phyloP scores from a whole-genome alignment of 352 stramenopile species.

The Elongisporangium anandrum region DNA sequence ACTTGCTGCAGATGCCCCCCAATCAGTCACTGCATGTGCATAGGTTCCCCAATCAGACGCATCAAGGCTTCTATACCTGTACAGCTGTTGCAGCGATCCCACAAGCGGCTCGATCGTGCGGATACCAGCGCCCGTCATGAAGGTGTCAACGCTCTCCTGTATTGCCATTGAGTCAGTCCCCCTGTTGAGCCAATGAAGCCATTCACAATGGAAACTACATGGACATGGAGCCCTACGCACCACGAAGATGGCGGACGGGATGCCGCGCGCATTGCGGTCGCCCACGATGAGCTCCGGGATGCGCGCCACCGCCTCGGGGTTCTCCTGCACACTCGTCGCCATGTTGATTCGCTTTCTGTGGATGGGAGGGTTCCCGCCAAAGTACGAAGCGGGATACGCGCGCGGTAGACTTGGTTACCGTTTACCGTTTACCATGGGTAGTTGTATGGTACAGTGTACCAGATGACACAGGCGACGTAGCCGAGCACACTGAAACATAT shows the following conservation, averaged over 20 bases:
- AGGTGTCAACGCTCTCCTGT: constrained; percentile 70
- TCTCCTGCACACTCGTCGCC: constrained; percentile 45
- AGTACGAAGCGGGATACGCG: neutral
- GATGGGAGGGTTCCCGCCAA: neutral
- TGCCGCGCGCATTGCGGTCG: constrained; percentile 74
- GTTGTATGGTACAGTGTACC: neutral
- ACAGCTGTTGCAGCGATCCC: constrained; percentile 79
- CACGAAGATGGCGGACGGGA: constrained; percentile 75
- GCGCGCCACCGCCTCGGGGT: constrained; percentile 59
- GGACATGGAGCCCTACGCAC: constrained; percentile 18
- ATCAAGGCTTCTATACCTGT: constrained; percentile 42
- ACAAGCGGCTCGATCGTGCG: constrained; percentile 71
- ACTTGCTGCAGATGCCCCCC: constrained; percentile 47
- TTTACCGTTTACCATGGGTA: neutral
- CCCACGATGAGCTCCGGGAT: constrained; percentile 74
- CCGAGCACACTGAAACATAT: neutral
- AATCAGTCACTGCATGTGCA: neutral
- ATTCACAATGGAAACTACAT: neutral
- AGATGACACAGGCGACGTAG: neutral
- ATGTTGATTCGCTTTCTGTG: constrained; percentile 17
- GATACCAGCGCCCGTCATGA: constrained; percentile 53
- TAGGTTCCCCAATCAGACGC: no score
- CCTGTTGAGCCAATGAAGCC: neutral
- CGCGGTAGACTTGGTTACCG: neutral
- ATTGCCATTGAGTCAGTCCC: neutral